Percentiles rank a stretch among this genome's conserved stretches.
Conservation (phyloP, 2,329 filamentous ascomycete species). For the Diaporthe aspalathi region DNA sequence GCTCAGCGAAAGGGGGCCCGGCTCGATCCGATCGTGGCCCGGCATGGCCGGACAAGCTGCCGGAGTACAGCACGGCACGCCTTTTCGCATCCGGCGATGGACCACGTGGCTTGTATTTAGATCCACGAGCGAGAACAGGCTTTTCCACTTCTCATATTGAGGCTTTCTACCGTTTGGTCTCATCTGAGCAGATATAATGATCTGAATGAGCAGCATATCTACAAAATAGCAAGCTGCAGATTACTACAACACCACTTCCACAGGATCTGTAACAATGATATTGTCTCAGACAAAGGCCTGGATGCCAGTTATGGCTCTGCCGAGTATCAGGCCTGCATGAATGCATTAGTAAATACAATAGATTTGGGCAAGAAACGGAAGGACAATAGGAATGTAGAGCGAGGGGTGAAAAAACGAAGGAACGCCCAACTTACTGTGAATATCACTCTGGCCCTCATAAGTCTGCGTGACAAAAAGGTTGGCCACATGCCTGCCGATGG, state of each 20-base stretch:
- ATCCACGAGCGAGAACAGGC: too few species aligned
- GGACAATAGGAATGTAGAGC: too few species aligned
- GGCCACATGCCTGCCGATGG: conserved; percentile 92
- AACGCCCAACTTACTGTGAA: conserved; percentile 80
- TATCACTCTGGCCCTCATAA: conserved; percentile 98
- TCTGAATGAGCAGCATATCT: background rate
- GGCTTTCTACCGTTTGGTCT: background rate
- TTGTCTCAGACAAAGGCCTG: conserved; percentile 77
- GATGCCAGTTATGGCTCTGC: conserved; percentile 76
- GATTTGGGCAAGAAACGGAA: background rate
- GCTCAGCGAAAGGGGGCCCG: conserved; percentile 30
- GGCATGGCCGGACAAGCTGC: conserved; percentile 9
- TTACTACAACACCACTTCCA: background rate
- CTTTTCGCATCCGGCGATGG: background rate
- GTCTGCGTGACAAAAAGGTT: conserved; percentile 98
- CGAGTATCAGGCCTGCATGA: conserved; percentile 71
- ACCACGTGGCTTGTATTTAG: too few species aligned
- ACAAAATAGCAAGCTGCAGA: background rate
- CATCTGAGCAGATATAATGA: background rate
- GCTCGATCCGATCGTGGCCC: conserved; percentile 28
- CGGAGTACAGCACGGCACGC: background rate
- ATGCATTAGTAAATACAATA: conserved; percentile 42
- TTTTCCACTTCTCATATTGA: too few species aligned
- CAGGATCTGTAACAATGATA: background rate
- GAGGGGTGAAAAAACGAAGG: conserved; percentile 19